A percentile compares a stretch with the other conserved stretches of the same genome.
Conservation (phyloP, 768 basidiomycete species). For the Pholiota microspora region DNA sequence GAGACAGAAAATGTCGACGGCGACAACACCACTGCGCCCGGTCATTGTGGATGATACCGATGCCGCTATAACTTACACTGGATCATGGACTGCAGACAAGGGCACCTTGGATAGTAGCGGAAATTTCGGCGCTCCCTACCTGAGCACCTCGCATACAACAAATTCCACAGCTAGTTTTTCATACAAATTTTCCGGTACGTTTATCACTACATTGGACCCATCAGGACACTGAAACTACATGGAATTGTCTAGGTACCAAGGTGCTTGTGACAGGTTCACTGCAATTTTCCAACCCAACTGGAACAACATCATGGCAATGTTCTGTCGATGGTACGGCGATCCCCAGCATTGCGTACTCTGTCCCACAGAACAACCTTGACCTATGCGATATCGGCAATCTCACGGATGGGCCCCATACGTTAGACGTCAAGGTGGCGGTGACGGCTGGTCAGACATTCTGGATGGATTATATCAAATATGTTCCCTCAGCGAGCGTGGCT, state of each 20-base stretch:
- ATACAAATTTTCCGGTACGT: slow-evolving; percentile 12
- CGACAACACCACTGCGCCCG: neutral
- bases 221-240: neutral
- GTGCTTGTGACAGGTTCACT: neutral
- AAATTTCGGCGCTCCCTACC: slow-evolving; percentile 30
- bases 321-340: neutral
- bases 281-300: neutral
- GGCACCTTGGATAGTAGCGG: slow-evolving; percentile 26
- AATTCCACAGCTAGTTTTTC: slow-evolving; percentile 21
- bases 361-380: neutral
- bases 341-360: neutral
- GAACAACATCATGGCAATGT: neutral
- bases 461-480: slow-evolving; percentile 4
- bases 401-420: neutral
- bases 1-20: too few species aligned
- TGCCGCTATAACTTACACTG: slow-evolving; percentile 25
- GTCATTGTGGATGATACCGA: slow-evolving; percentile 31
- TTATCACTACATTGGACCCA: neutral
- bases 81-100: slow-evolving; percentile 27
- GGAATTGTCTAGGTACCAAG: neutral
- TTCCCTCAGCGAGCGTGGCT: neutral
- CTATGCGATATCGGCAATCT: neutral
- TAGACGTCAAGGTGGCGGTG: neutral
- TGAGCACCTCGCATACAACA: slow-evolving; percentile 27
- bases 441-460: neutral